Percentiles rank a stretch among this genome's conserved stretches.
Evolutionary conservation across 768 basidiomycete species (phyloP).

Genomic region (Suillus subalutaceus): DNA sequence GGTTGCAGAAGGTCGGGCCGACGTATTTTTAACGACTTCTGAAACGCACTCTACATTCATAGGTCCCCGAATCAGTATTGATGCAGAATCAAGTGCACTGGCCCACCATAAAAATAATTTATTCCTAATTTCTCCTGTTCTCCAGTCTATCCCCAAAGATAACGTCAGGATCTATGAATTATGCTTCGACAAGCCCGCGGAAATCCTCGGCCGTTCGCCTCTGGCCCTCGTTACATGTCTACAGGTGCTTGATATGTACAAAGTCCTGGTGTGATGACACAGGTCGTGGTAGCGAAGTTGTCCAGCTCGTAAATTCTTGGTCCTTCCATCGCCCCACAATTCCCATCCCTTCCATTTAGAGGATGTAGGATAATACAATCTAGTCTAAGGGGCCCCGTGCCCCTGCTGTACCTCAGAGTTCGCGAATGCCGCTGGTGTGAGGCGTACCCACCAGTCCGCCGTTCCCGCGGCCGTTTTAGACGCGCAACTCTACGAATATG

Average conservation of each 20-base stretch:
- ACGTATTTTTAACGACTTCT: background rate
- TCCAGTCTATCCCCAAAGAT: background rate
- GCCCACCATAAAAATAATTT: background rate
- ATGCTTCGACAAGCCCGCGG: background rate
- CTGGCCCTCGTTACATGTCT: background rate
- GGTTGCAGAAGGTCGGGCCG: background rate
- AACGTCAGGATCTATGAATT: background rate
- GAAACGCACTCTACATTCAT: background rate
- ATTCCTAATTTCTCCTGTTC: background rate
- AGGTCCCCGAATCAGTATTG: background rate
- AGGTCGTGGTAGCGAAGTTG: background rate
- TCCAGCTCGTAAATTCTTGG: background rate
- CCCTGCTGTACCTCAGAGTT: too few relatives aligned
- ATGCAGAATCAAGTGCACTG: background rate
- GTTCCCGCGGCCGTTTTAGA: too few relatives aligned
- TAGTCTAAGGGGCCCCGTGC: too few relatives aligned
- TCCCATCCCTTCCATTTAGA: background rate
- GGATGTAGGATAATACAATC: too few relatives aligned
- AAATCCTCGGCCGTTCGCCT: background rate
- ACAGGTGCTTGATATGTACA: background rate
- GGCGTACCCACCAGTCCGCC: too few relatives aligned
- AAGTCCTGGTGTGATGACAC: background rate
- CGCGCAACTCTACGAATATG: too few relatives aligned
- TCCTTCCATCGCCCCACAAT: background rate
- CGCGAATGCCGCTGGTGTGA: too few relatives aligned